Evolutionary conservation across 208 protist species (phyloP).

Genomic region (Lotmaria passim): DNA sequence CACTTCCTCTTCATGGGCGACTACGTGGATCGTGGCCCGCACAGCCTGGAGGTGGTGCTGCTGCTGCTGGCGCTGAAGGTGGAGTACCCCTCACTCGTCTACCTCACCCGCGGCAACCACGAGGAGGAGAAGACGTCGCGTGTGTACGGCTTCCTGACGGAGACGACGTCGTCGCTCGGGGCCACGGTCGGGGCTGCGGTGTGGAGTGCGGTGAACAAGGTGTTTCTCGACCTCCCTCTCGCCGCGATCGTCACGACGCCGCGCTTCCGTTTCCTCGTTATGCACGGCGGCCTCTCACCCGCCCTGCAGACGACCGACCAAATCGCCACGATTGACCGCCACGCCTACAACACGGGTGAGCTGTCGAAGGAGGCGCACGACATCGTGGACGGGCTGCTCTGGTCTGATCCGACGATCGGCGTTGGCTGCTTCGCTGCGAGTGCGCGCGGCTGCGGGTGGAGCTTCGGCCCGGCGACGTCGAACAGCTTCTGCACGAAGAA

Average conservation of each 20-base stretch:
- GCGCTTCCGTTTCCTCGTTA: conserved; percentile 95
- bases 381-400: conserved; percentile 98
- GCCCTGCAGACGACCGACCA: conserved; percentile 48
- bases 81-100: conserved; percentile 75
- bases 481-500: conserved; percentile 96
- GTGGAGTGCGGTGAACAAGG: conserved; percentile 76
- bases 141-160: conserved; percentile 71
- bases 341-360: conserved; percentile 46
- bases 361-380: conserved; percentile 95
- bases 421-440: conserved; percentile 94
- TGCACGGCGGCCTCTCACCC: conserved; percentile 97
- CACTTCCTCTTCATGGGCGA: conserved; percentile 98
- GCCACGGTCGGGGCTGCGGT: conserved; percentile 43
- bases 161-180: conserved; percentile 51
- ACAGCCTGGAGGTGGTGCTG: conserved; percentile 58
- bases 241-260: conserved; percentile 76
- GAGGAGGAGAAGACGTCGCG: conserved; percentile 79
- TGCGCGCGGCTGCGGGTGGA: conserved; percentile 97
- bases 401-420: conserved; percentile 96
- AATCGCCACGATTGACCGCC: conserved; percentile 41
- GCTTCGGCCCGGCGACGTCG: conserved; percentile 96
- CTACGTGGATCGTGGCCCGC: conserved; percentile 95
- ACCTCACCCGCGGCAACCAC: conserved; percentile 90
- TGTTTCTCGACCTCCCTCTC: conserved; percentile 79
- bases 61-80: conserved; percentile 89